These are phyloP conservation scores for Nelumbo lutea DNA, from an alignment of 164 flowering plant genomes.

Conservation along the genomic window DNA sequence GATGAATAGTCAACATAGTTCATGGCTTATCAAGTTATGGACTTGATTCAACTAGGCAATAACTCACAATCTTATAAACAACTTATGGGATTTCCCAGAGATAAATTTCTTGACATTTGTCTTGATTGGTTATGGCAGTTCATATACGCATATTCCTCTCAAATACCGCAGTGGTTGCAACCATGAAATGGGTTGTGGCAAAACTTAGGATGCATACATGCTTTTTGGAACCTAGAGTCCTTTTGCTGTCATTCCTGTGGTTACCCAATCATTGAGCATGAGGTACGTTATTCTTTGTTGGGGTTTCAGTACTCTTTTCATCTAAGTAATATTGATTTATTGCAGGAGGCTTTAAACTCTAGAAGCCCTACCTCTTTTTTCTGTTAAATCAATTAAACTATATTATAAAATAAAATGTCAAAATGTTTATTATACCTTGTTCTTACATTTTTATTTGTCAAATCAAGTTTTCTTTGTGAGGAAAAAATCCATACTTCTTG, in stretches of 20 bases:
- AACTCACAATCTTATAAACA: neutral
- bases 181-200: slow-evolving; percentile 62
- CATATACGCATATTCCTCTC: slow-evolving; percentile 14
- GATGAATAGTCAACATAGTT: neutral
- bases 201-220: slow-evolving; percentile 79
- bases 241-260: slow-evolving; percentile 70
- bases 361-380: too few relatives aligned
- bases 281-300: slow-evolving; percentile 44
- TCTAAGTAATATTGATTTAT: neutral
- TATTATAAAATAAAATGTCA: neutral
- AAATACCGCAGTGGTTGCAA: slow-evolving; percentile 83
- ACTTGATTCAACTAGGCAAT: neutral
- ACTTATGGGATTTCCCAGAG: neutral
- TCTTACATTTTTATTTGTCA: slow-evolving; percentile 38
- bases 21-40: neutral
- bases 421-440: slow-evolving; percentile 1
- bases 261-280: slow-evolving; percentile 71
- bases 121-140: slow-evolving; percentile 3
- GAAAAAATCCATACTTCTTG: slow-evolving; percentile 73
- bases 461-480: slow-evolving; percentile 91
- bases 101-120: neutral
- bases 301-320: neutral
- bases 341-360: neutral
- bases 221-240: slow-evolving; percentile 81
- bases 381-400: neutral